phyloP scores from a whole-genome alignment of 2,329 filamentous ascomycete genomes.

The Lachnellula occidentalis region DNA sequence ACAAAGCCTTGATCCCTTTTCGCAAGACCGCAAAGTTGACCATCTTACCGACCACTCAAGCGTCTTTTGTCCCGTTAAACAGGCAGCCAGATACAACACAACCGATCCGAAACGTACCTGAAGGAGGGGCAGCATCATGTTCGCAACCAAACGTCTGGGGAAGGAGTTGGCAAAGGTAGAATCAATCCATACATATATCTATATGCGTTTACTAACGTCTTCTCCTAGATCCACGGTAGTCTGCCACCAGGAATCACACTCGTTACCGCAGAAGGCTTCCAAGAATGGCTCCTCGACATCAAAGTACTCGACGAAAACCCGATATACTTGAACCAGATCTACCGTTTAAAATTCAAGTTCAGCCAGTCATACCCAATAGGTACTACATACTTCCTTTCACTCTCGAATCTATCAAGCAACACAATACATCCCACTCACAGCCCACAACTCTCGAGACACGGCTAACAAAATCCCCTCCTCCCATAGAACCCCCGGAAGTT shows the following conservation, averaged over 20 bases:
- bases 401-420: not conserved
- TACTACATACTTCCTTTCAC: constrained; percentile 35
- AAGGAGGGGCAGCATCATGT: constrained; percentile 33
- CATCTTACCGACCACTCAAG: no score
- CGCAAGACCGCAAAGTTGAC: no score
- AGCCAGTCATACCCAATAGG: constrained; percentile 83
- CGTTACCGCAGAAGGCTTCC: constrained; percentile 73
- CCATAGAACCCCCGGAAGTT: constrained; percentile 85
- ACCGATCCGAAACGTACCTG: not conserved
- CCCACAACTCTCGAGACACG: no score
- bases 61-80: no score
- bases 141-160: constrained; percentile 50
- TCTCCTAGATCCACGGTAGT: constrained; percentile 26
- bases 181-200: not conserved
- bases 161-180: constrained; percentile 56
- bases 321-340: constrained; percentile 73
- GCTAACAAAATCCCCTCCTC: no score
- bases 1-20: no score
- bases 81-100: not conserved
- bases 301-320: constrained; percentile 85
- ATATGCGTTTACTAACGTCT: not conserved
- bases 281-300: constrained; percentile 92
- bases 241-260: constrained; percentile 67
- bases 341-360: constrained; percentile 84
- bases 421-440: not conserved